Base-by-base conservation (phyloP, 768 basidiomycete genomes). In the Sarcomyxa edulis region DNA sequence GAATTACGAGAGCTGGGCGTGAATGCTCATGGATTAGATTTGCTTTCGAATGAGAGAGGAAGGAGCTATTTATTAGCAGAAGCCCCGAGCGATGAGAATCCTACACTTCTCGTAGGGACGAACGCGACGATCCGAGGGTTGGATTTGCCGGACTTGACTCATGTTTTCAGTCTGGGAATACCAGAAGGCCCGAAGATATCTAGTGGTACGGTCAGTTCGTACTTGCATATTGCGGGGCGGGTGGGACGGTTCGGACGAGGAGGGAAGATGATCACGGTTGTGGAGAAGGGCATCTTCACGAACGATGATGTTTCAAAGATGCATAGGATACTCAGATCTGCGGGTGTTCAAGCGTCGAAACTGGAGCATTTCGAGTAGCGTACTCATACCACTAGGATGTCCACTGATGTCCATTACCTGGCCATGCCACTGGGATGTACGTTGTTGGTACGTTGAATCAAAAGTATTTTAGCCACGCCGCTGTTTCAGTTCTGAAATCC, bases 131-230 rank as follows among this genome's bases (percentile, higher is more conserved):
- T 74, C 24, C 78, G 87, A 33, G 86, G 86, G 19, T 58, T 90
- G 34, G 85, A 90, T 60, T 57, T 89, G 36, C 80, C 78, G 7
- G 70, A 69, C 44, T 63, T 89, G 48, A 74, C 74, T 32, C 86
- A 88, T 52, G 85, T 89, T 14, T 87, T 90, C 54, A 62, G 87
- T 35, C 58, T 83, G 31, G 84, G 84, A 4, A 60, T 82, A 3
- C 71, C 76, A 5, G 70, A 73, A 42, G 70, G 65, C 21, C 58
- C 49, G 8, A 59, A 48, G 32, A 61, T 66, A 25, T 62, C 51
- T 32, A 69, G 65, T 21, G 53, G 54, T 47, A 58, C 61, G 8
- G 71, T 75, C 26, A 81, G 83, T 47, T 66, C 65, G 27, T 89
- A 89, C 53, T 43, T 79, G 47, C 86, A 89, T 49, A 60, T 80